Percentiles rank a stretch among this genome's conserved stretches.
Evolutionary conservation across 495 filamentous ascomycete species (phyloP).

Genomic region (Aspergillus hancockii): DNA sequence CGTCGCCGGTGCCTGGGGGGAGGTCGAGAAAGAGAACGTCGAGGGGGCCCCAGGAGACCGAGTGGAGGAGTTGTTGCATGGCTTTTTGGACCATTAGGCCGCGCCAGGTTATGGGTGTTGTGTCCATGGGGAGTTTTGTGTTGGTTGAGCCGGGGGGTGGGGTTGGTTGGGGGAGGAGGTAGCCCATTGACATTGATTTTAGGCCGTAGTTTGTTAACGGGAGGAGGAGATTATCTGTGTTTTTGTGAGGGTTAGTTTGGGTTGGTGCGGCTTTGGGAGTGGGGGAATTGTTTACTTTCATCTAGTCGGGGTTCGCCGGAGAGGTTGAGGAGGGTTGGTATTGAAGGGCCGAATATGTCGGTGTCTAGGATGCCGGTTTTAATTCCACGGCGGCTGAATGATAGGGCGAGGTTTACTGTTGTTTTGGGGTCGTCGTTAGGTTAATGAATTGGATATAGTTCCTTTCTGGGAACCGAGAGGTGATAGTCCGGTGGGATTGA

Average conservation of each 20-base stretch:
- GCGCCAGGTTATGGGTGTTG: constrained; percentile 88
- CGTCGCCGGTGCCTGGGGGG: constrained; percentile 92
- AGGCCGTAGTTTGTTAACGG: constrained; percentile 95
- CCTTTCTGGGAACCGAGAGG: background rate
- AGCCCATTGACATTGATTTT: constrained; percentile 98
- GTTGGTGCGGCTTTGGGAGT: background rate
- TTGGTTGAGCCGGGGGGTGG: constrained; percentile 21
- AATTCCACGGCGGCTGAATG: constrained; percentile 77
- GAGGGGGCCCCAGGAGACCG: constrained; percentile 83
- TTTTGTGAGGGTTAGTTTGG: constrained; percentile 8
- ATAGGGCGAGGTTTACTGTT: constrained; percentile 80
- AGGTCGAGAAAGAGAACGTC: constrained; percentile 90
- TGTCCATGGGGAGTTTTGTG: constrained; percentile 52
- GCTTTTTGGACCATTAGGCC: constrained; percentile 98
- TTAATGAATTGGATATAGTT: background rate
- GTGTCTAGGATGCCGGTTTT: constrained; percentile 88
- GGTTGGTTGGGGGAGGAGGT: constrained; percentile 61
- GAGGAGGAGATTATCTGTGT: constrained; percentile 73
- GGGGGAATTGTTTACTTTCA: constrained; percentile 42
- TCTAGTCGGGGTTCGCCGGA: constrained; percentile 70
- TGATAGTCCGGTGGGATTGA: background rate
- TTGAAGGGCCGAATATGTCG: constrained; percentile 94
- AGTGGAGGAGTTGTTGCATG: constrained; percentile 89
- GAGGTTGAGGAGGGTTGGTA: constrained; percentile 86
- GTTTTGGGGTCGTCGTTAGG: constrained; percentile 2